Evolutionary conservation across 2,329 filamentous ascomycete species (phyloP).

Genomic region (Colletotrichum agaves): DNA sequence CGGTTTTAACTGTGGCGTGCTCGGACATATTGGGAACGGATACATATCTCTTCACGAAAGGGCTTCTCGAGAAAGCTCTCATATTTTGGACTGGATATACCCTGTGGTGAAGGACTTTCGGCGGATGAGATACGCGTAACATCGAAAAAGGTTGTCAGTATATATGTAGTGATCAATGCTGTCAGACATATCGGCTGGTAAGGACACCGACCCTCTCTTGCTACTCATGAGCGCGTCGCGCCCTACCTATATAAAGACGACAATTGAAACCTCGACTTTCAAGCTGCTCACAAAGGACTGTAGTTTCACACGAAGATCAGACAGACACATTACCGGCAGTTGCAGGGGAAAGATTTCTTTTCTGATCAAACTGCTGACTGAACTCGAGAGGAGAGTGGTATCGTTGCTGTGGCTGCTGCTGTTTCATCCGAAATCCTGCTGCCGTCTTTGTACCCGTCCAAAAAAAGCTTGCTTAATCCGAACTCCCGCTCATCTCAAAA

Average conservation of each 20-base stretch:
- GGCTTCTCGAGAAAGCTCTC: not conserved
- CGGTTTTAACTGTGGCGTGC: conserved; percentile 12
- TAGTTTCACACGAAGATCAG: too few species aligned
- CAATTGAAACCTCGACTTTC: not conserved
- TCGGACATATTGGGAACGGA: conserved; percentile 12
- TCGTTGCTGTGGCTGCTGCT: not conserved
- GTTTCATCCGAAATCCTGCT: conserved; percentile 24
- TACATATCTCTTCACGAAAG: not conserved
- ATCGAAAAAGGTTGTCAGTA: conserved; percentile 14
- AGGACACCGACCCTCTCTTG: not conserved
- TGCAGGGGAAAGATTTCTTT: not conserved
- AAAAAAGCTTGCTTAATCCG: conserved; percentile 10
- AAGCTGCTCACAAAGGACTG: too few species aligned
- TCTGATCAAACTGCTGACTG: not conserved
- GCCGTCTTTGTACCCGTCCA: conserved; percentile 14
- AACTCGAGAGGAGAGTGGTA: not conserved
- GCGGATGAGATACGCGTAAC: conserved; percentile 9
- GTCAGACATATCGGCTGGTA: not conserved
- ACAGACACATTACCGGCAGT: too few species aligned
- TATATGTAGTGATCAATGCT: not conserved
- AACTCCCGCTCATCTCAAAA: conserved; percentile 33
- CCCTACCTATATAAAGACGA: conserved; percentile 15
- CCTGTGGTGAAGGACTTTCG: conserved; percentile 17
- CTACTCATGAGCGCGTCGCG: not conserved
- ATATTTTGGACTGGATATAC: conserved; percentile 36